Conservation (phyloP, 1,284 basidiomycete species). For the Marasmius sp. region DNA sequence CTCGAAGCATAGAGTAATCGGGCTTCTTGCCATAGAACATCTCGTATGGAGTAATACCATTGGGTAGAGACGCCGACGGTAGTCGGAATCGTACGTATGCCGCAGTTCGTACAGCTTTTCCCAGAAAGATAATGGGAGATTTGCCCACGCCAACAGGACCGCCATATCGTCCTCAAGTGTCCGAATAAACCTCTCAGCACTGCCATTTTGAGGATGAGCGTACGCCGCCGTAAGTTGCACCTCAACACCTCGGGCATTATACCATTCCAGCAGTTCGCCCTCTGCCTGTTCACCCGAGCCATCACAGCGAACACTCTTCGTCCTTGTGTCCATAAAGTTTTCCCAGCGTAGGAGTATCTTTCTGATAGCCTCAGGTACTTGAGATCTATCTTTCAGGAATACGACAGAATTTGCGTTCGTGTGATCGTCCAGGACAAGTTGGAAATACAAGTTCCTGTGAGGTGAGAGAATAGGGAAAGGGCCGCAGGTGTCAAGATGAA, state of each 20-base stretch:
- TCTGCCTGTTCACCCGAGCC: neutral
- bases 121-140: slow-evolving; percentile 15
- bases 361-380: neutral
- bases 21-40: neutral
- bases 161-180: slow-evolving; percentile 26
- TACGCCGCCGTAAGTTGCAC: slow-evolving; percentile 16
- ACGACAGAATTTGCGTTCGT: neutral
- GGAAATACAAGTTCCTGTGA: neutral
- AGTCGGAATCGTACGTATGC: neutral
- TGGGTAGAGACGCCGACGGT: neutral
- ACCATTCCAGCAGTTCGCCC: neutral
- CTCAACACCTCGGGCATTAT: neutral
- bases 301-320: neutral
- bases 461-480: slow-evolving; percentile 1
- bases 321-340: neutral
- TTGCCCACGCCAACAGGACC: slow-evolving; percentile 23
- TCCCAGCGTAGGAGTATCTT: neutral
- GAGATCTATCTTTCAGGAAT: neutral
- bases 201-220: slow-evolving; percentile 32
- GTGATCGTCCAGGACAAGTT: neutral
- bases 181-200: slow-evolving; percentile 29
- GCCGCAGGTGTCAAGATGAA: slow-evolving; percentile 8
- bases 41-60: neutral
- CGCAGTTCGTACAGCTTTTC: neutral
- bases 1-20: neutral